Evolutionary conservation across 768 basidiomycete genomes (phyloP), one percentile per base, ranked within the genome.

Genomic region (Austroboletus eburneus): DNA sequence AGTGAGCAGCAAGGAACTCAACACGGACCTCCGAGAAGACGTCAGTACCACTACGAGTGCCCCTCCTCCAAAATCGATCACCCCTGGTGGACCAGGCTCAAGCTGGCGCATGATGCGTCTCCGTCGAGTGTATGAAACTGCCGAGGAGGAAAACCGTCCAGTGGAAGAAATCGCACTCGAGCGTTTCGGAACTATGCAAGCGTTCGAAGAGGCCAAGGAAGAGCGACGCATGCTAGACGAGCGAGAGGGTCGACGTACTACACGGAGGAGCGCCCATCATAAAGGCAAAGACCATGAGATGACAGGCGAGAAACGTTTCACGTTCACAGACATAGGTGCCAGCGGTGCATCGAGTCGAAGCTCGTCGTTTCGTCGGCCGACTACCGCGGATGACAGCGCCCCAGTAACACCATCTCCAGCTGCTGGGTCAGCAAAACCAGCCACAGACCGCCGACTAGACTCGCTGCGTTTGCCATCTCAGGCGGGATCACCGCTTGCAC

Each of bases 61-160:
- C 16, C 53, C 68, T 30, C 69, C 72, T 40, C 66, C 75, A 5
- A 80, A 77, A 62, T 60, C 78, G 18, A 63, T 71, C 45, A 80
- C 78, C 0, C 91, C 92, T 0, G 95, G 95, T 3, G 92, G 91
- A 2, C 87, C 93, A 5, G 95, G 95, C 10, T 91, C 91, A 3
- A 83, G 82, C 61, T 99, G 96, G 95, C 83, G 96, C 14, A 98
- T 98, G 96, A 92, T 90, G 84, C 91, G 93, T 57, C 79, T 99
- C 0, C 80, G 84, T 33, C 78, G 89, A 14, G 85, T 91, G 1
- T 94, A 91, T 60, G 95, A 98, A 63, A 78, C 87, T 3, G 91
- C 88, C 0, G 83, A 91, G 48, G 94, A 97, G 58, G 91, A 94
- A 64, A 78, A 79, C 5, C 68, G 73, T 5, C 61, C 81, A 0